Evolutionary conservation across 768 basidiomycete species (phyloP), one percentile per base, ranked within the genome.

Genomic region (Termitomyces sp.): DNA sequence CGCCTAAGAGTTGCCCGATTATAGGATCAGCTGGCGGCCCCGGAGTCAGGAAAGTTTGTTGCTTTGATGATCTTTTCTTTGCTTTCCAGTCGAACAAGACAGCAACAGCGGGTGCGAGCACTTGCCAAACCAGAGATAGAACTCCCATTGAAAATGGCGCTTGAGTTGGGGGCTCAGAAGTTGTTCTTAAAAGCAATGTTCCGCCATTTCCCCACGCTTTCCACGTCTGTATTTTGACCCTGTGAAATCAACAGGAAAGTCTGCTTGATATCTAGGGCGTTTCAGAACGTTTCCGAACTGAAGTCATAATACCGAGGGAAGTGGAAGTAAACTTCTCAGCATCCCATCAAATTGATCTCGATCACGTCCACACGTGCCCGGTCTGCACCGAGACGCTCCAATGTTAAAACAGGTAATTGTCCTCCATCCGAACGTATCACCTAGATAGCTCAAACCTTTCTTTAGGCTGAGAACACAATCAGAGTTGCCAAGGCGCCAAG

Each of bases 401-500:
- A n/a, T n/a, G n/a, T n/a, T n/a, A n/a, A n/a, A n/a, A n/a, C n/a
- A n/a, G n/a, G n/a, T n/a, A n/a, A n/a, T n/a, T n/a, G n/a, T n/a
- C n/a, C n/a, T n/a, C n/a, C n/a, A n/a, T n/a, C n/a, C n/a, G n/a
- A n/a, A n/a, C n/a, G n/a, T n/a, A n/a, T n/a, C n/a, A n/a, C 15
- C 7, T 24, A 2, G 15, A 32, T 47, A 15, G 17, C 57, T 38
- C 45, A 24, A 30, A 26, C 57, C 19, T 9, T 49, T 32, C 17
- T 40, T 6, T 51, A 75, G 73, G 74, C 74, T 28, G 66, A 80
- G 67, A 80, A 77, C 26, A 76, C 72, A 8, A 74, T 88, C 46
- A 68, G 70, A 5, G 67, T 79, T 35, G 87, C 86, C 0, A 68
- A 69, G 57, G 74, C 75, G 87, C 86, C 0, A 68, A 69, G 57